Evolutionary conservation across 2,329 filamentous ascomycete species (phyloP), one percentile per base, ranked within the genome.

Genomic region (Gremmenia infestans): DNA sequence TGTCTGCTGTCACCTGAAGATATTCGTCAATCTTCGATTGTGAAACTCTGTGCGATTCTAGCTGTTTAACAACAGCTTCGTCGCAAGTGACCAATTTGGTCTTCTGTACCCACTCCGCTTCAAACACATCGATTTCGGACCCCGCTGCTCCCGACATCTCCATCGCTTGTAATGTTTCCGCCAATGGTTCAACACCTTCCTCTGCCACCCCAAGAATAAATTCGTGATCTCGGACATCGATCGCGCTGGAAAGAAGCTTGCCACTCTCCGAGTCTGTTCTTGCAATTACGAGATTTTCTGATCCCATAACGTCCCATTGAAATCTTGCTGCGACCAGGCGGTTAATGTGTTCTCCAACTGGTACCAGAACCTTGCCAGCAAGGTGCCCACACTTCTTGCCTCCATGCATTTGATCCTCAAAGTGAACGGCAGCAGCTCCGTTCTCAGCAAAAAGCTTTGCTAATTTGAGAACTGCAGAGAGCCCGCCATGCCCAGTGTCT

Each of bases 321-420:
- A 96, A 97, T 57, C 94, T 86, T 3, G 93, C 86, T 1, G 94
- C 92, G 19, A 91, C 86, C 4, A 99, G 83, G 28, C 94, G 87
- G 76, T 96, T 97, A 78, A 97, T 96, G 76, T 99, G 94, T 71
- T 97, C 94, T 58, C 91, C 89, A 0, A 92, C 85, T 0, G 94
- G 93, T 2, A 97, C 94, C 8, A 99, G 79, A 1, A 97, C 94
- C 72, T 97, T 99, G 64, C 94, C 94, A 0, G 94, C 94, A 59
- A 97, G 77, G 74, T 99, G 94, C 15, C 94, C 94, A 70, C 94
- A 99, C 75, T 97, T 99, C 79, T 99, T 99, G 59, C 94, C 94
- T 45, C 94, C 94, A 70, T 97, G 94, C 48, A 97, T 82, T 74
- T 99, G 94, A 70, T 99, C 94, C 73, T 99, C 94, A 60, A 99